Base-by-base conservation (phyloP, 805 yeast species). In the Komagataella mondaviorum region DNA sequence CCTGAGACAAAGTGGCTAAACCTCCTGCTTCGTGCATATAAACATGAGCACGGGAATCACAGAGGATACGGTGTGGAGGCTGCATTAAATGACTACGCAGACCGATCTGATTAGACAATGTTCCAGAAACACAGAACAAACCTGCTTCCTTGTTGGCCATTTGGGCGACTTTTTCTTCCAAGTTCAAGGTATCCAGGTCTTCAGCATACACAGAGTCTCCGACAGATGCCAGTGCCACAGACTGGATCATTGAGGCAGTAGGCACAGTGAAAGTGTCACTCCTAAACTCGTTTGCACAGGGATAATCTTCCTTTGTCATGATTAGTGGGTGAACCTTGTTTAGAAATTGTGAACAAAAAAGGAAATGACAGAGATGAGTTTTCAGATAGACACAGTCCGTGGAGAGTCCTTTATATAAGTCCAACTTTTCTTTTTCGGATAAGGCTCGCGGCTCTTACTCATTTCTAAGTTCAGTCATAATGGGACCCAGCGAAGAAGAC, bases 201-300 rank as follows among this genome's bases (percentile, higher is more conserved):
- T 90, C 96, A 55, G 78, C 74, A 68, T 88, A 88, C n/a, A 90
- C 96, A 7, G 91, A 77, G 61, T 90, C 97, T 47, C 97, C 97
- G 48, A 78, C 72, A 1, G 90, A 68, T 24, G 86, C 77, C 5
- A 63, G 57, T 23, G 71, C 49, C 48, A 78, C 80, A 48, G 88
- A 80, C 52, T 76, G 72, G 17, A 85, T 63, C 91, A 89, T 88
- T 45, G 77, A 71, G 39, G 71, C 69, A 0, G 96, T 80, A 20
- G 97, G 97, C 10, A 86, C 85, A 3, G 96, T 89, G 75, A 88
- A 88, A 1, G 97, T 90, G 65, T 90, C 98, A 59, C 91, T 76
- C 64, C 83, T 71, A 57, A 78, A 72, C 56, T 79, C 83, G 62
- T 77, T 77, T 56, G 64, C 68, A 55, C 55, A 51, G 52, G 54